Base-by-base conservation (phyloP, 306 rosid species). In the Pterocarpus macrocarpus region DNA sequence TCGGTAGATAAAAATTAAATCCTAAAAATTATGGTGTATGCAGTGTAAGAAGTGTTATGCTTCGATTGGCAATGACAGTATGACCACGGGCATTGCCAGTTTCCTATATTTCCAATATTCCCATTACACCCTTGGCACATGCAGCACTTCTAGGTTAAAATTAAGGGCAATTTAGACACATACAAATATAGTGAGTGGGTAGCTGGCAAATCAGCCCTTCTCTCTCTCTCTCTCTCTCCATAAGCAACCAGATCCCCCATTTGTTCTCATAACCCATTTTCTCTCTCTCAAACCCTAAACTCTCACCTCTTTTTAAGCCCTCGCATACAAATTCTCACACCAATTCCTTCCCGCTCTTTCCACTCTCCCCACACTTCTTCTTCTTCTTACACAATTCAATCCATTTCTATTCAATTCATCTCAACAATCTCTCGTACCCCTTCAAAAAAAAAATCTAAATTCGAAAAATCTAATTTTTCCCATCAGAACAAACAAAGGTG, bases 341-440 rank as follows among this genome's bases (percentile, higher is more conserved):
- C 87, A 70, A 82, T 81, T 5, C 57, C 82, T 90, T 86, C 91
- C 87, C 90, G 90, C 92, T 75, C 16, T 71, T 52, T 15, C 1
- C 75, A n/a, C 32, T 36, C 35, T 50, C 36, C 22, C 12, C 17
- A 30, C 22, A 8, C 72, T 32, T 43, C 62, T 32, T 55, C n/a
- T 55, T n/a, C 9, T 7, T 30, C n/a, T 35, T 35, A 61, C 14
- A 22, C 76, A 35, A 61, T 69, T 66, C 64, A 56, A 56, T 16
- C 30, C 13, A n/a, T n/a, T 16, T 47, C 43, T 45, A 13, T 75
- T 59, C 69, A 30, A 34, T 64, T 49, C 80, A 64, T 12, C 41
- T 17, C 64, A 12, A 4, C 41, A 30, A 12, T 34, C 55, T 30
- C 53, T 1, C 30, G 41, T n/a, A 77, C 62, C 69, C 34, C 17